A percentile compares a stretch with the other conserved stretches of the same genome.
Conservation (phyloP, 2,329 filamentous ascomycete genomes). For the Venturia aucupariae region DNA sequence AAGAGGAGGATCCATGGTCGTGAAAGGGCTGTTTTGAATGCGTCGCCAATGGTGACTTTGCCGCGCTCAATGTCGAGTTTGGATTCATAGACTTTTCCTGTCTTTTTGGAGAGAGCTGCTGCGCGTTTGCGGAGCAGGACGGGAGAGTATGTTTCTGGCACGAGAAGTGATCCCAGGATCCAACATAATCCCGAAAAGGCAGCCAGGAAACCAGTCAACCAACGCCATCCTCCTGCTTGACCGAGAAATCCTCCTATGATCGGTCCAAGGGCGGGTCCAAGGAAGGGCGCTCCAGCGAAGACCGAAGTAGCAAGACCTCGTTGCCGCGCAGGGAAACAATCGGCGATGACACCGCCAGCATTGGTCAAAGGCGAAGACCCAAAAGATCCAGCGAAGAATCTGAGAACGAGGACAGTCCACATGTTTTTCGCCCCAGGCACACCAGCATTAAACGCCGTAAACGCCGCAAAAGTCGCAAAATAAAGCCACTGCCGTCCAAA, state of each 20-base stretch:
- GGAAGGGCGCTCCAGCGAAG: conserved; percentile 58
- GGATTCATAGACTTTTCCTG: conserved; percentile 47
- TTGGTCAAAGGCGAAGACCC: conserved; percentile 55
- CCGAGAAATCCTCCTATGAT: conserved; percentile 60
- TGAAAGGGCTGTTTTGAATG: conserved; percentile 49
- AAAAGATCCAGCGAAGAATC: conserved; percentile 57
- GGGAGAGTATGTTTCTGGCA: conserved; percentile 42
- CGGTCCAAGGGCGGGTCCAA: conserved; percentile 56
- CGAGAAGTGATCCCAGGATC: conserved; percentile 30
- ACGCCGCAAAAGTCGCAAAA: conserved; percentile 46
- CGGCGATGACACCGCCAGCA: conserved; percentile 52
- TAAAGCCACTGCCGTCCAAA: conserved; percentile 44
- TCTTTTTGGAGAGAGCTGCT: conserved; percentile 37
- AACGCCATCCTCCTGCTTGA: conserved; percentile 56
- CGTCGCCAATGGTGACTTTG: conserved; percentile 34
- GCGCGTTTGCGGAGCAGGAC: conserved; percentile 44
- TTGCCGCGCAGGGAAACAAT: conserved; percentile 47
- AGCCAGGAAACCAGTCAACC: conserved; percentile 55
- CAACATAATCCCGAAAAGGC: conserved; percentile 36
- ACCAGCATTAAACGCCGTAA: conserved; percentile 54
- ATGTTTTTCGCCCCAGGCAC: conserved; percentile 50
- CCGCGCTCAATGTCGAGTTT: conserved; percentile 30
- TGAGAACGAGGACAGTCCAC: conserved; percentile 52
- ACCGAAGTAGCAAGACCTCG: conserved; percentile 51
- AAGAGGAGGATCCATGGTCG: conserved; percentile 63